A percentile compares a stretch with the other conserved stretches of the same genome.
These are phyloP conservation scores for Plasmodium coatneyi DNA, from an alignment of 169 alveolate species.

Conservation along the genomic window DNA sequence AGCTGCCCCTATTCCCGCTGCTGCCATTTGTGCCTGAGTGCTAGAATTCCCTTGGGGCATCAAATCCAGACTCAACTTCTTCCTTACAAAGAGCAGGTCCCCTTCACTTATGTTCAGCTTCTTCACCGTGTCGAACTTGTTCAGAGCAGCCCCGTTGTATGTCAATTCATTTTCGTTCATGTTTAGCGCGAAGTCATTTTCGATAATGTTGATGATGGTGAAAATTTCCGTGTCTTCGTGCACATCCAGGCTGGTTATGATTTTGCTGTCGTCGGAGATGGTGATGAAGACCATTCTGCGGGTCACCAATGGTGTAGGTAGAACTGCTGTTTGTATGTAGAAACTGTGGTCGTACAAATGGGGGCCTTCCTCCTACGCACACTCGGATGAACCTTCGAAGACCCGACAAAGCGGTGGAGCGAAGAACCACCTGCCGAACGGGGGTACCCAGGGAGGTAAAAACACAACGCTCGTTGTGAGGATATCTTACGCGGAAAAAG, in stretches of 20 bases:
- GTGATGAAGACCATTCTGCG: conserved; percentile 62
- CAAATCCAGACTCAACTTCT: conserved; percentile 33
- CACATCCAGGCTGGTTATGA: conserved; percentile 68
- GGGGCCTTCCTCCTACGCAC: background rate
- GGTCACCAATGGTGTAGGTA: background rate
- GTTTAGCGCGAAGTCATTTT: conserved; percentile 47
- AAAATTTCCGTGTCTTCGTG: conserved; percentile 72
- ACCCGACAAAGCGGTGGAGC: background rate
- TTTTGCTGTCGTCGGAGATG: conserved; percentile 66
- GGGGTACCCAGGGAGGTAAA: background rate
- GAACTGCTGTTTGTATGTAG: background rate
- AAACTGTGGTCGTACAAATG: background rate
- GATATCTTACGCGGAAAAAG: background rate
- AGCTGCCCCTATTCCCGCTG: background rate
- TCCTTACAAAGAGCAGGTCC: conserved; percentile 49
- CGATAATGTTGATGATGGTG: conserved; percentile 55
- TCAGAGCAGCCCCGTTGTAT: conserved; percentile 29
- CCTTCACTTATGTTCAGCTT: conserved; percentile 63
- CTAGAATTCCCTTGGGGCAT: background rate
- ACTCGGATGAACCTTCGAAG: background rate
- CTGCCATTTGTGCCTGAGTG: background rate
- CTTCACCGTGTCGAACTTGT: conserved; percentile 55
- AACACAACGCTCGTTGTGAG: background rate
- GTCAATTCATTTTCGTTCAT: conserved; percentile 66
- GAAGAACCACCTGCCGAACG: background rate